A percentile compares a stretch with the other conserved stretches of the same genome.
Conservation (phyloP, 306 rosid genomes). For the Glycine tomentella region DNA sequence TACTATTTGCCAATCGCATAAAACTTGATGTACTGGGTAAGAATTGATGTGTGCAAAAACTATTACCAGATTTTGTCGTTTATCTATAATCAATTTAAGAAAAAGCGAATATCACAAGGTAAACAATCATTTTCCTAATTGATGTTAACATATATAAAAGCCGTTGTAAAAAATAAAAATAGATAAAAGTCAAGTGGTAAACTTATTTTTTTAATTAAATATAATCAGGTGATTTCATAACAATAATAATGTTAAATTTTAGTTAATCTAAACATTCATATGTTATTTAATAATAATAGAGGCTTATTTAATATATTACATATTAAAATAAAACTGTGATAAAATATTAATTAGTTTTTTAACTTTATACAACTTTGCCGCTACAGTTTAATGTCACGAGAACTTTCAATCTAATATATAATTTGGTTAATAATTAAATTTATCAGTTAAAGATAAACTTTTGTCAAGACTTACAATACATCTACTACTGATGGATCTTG, state of each 20-base stretch:
- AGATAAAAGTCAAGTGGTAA: not conserved
- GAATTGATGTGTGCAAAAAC: not conserved
- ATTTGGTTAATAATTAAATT: not conserved
- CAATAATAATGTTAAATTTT: not conserved
- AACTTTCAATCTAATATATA: not conserved
- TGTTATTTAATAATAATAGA: not conserved
- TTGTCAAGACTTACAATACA: not conserved
- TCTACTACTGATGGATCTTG: not conserved
- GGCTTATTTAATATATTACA: not conserved
- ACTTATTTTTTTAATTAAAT: not conserved
- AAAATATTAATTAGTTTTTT: not conserved
- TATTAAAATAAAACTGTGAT: not conserved
- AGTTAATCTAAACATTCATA: not conserved
- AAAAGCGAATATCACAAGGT: not conserved
- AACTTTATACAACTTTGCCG: not conserved
- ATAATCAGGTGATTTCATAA: not conserved
- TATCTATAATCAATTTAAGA: not conserved
- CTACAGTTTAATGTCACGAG: not conserved
- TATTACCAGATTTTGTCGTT: not conserved
- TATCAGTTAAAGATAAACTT: not conserved
- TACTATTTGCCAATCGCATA: conserved; percentile 86
- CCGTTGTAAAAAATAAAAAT: too few species aligned
- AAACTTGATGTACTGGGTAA: conserved; percentile 84
- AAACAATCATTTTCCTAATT: not conserved
- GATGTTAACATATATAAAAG: not conserved